These are phyloP conservation scores for Neocatenulostroma microsporum DNA, from an alignment of 2,329 filamentous ascomycete genomes.

Conservation along the genomic window DNA sequence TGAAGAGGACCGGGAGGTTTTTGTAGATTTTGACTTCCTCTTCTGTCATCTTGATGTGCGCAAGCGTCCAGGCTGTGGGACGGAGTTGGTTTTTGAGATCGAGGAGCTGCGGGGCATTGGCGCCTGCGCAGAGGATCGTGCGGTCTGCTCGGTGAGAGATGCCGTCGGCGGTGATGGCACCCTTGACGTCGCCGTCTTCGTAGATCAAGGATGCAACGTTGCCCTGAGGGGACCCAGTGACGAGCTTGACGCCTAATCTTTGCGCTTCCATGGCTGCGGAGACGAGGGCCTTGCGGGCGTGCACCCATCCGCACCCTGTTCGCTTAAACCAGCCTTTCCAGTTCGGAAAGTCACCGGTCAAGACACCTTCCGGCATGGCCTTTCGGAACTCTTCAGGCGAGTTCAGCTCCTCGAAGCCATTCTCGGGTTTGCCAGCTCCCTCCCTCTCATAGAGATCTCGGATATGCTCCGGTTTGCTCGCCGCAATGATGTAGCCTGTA, in stretches of 20 bases:
- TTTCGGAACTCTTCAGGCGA: conserved; percentile 40
- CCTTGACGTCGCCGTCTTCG: conserved; percentile 32
- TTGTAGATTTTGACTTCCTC: conserved; percentile 41
- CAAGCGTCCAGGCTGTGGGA: too few relatives aligned
- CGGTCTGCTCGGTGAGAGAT: conserved; percentile 34
- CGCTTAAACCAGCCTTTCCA: conserved; percentile 46
- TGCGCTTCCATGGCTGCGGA: conserved; percentile 40
- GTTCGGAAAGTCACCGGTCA: conserved; percentile 43
- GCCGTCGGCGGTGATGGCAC: conserved; percentile 39
- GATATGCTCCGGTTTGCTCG: conserved; percentile 16
- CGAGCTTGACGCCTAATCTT: conserved; percentile 41
- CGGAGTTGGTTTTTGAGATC: conserved; percentile 46
- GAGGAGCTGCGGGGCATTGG: conserved; percentile 40
- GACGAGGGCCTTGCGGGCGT: conserved; percentile 43
- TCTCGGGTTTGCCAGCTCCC: conserved; percentile 13
- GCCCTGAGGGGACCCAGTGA: conserved; percentile 35
- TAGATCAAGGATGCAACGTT: conserved; percentile 18
- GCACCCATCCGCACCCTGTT: conserved; percentile 46
- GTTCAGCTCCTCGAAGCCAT: conserved; percentile 27
- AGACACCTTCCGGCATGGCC: conserved; percentile 46
- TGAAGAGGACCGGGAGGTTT: conserved; percentile 44
- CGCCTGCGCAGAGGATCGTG: conserved; percentile 45
- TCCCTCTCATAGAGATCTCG: conserved; percentile 11
- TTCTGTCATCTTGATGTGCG: conserved; percentile 42
- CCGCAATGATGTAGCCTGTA: conserved; percentile 43